Percentiles rank a stretch among this genome's conserved stretches.
phyloP scores from a whole-genome alignment of 139 green algal species.

The Chlorella vulgaris region DNA sequence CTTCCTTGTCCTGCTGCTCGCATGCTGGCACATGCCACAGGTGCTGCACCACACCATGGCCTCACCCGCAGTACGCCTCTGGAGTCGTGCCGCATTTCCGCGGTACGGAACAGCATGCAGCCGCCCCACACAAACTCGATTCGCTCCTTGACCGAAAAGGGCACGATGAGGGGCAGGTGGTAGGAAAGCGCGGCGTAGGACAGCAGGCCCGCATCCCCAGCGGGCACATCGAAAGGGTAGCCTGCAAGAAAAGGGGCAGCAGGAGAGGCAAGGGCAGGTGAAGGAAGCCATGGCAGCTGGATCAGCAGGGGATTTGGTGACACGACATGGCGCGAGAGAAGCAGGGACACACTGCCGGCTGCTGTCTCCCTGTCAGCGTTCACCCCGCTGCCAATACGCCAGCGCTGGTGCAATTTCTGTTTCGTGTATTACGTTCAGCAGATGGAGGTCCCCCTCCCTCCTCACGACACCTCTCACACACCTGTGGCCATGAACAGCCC shows the following conservation, averaged over 20 bases:
- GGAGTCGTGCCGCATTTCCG: constrained; percentile 55
- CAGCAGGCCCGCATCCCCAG: constrained; percentile 45
- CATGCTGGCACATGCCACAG: no score
- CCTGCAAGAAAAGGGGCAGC: constrained; percentile 52
- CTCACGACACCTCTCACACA: constrained; percentile 15
- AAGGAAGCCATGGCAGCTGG: background rate
- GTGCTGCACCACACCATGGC: no score
- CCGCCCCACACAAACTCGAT: constrained; percentile 89
- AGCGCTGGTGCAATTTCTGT: background rate
- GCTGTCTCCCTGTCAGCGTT: no score
- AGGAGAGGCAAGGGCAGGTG: background rate
- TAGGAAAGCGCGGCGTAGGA: constrained; percentile 69
- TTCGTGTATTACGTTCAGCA: no score
- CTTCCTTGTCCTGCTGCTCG: no score
- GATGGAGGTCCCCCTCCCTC: no score
- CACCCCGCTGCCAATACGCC: no score
- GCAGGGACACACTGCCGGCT: background rate
- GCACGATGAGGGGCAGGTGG: constrained; percentile 85
- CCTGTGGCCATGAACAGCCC: constrained; percentile 80
- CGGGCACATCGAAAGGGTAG: constrained; percentile 89
- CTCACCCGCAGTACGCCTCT: constrained; percentile 65
- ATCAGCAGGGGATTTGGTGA: background rate
- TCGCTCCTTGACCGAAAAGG: constrained; percentile 64
- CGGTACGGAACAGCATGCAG: constrained; percentile 84
- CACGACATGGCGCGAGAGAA: background rate